Conservation (phyloP, 345 rosid genomes). For the Trapa bicornis region DNA sequence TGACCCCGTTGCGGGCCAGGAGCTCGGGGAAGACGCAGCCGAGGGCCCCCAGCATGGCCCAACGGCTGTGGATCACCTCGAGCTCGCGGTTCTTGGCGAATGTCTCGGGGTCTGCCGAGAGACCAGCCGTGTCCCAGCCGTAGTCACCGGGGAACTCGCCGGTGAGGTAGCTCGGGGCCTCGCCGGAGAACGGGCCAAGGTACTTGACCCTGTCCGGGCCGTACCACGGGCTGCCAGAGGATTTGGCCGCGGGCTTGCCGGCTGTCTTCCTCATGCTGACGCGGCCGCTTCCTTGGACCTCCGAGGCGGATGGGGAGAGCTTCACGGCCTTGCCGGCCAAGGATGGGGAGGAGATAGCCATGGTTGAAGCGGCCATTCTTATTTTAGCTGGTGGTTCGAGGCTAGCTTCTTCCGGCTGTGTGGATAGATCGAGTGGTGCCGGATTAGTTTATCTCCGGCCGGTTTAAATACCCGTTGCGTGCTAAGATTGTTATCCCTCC, state of each 20-base stretch:
- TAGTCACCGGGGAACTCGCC: constrained; percentile 22
- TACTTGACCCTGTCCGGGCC: constrained; percentile 23
- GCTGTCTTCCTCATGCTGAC: constrained; percentile 14
- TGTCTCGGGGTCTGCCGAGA: constrained; percentile 17
- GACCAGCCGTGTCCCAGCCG: constrained; percentile 22
- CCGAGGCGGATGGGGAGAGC: constrained; percentile 11
- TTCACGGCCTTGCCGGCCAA: constrained; percentile 15
- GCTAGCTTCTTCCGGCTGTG: not conserved
- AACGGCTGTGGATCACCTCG: constrained; percentile 17
- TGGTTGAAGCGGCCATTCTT: constrained; percentile 16
- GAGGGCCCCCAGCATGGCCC: constrained; percentile 19
- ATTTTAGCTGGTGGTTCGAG: not conserved
- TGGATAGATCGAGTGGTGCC: not conserved
- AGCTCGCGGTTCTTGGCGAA: constrained; percentile 23
- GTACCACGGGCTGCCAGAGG: constrained; percentile 20
- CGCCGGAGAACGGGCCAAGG: constrained; percentile 22
- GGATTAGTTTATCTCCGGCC: not conserved
- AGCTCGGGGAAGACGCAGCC: constrained; percentile 21
- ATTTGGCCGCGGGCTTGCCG: constrained; percentile 1
- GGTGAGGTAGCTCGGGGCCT: constrained; percentile 15
- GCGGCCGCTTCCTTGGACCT: constrained; percentile 10
- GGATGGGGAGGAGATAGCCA: constrained; percentile 21
- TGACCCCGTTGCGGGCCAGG: constrained; percentile 17
- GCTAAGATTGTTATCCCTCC: constrained; percentile 5
- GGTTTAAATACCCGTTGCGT: constrained; percentile 2